Evolutionary conservation across 768 basidiomycete species (phyloP).

Genomic region (Asterophora lycoperdoides): DNA sequence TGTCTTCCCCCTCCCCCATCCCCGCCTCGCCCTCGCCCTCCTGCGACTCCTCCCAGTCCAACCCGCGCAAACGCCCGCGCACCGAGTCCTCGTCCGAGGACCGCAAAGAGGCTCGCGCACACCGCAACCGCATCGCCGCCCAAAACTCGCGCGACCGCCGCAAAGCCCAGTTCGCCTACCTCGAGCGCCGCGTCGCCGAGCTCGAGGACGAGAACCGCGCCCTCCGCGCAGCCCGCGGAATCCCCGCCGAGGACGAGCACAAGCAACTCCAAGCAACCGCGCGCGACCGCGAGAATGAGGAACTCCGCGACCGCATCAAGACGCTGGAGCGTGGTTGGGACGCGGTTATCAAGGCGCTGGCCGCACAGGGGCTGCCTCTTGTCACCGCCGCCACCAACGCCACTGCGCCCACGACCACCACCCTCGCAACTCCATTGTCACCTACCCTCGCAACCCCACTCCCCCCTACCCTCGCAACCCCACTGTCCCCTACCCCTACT

Average conservation of each 20-base stretch:
- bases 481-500: conserved; percentile 29
- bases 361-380: conserved; percentile 60
- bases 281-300: conserved; percentile 62
- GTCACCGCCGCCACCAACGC: conserved; percentile 22
- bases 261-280: conserved; percentile 36
- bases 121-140: conserved; percentile 90
- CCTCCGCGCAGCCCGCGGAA: conserved; percentile 51
- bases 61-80: conserved; percentile 71
- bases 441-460: too few relatives aligned
- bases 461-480: conserved; percentile 31
- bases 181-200: conserved; percentile 64
- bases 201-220: conserved; percentile 83
- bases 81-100: conserved; percentile 63
- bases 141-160: conserved; percentile 90
- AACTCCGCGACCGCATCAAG: conserved; percentile 70
- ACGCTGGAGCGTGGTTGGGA: conserved; percentile 82
- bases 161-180: conserved; percentile 73
- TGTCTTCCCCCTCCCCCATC: conserved; percentile 4
- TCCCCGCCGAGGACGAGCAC: conserved; percentile 28
- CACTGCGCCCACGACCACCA: conserved; percentile 23
- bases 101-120: conserved; percentile 82
- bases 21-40: conserved; percentile 23
- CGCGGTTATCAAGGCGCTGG: conserved; percentile 70
- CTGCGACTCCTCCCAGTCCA: conserved; percentile 29
- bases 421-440: too few relatives aligned